These are phyloP conservation scores for Suzukiozyma palmioleophila DNA, from an alignment of 1,139 yeast genomes.

Conservation along the genomic window DNA sequence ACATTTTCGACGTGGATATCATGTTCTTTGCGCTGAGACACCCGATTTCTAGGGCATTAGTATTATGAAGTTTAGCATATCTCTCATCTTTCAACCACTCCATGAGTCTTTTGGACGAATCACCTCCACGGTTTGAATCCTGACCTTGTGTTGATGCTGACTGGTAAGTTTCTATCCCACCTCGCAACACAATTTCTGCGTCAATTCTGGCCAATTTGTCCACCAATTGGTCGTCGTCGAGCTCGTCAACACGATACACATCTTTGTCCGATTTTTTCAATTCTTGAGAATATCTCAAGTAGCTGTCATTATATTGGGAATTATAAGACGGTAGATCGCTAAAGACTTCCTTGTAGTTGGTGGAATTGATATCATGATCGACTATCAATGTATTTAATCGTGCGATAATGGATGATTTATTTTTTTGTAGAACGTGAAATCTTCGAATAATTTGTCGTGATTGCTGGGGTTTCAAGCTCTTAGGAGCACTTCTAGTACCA, in stretches of 20 bases:
- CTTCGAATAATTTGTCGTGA: slow-evolving; percentile 66
- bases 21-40: slow-evolving; percentile 64
- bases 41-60: slow-evolving; percentile 74
- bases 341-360: slow-evolving; percentile 19
- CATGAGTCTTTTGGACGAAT: slow-evolving; percentile 71
- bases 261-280: slow-evolving; percentile 11
- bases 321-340: slow-evolving; percentile 2
- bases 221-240: slow-evolving; percentile 14
- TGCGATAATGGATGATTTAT: slow-evolving; percentile 34
- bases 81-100: slow-evolving; percentile 51
- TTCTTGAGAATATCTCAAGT: slow-evolving; percentile 4
- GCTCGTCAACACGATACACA: slow-evolving; percentile 19
- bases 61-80: slow-evolving; percentile 12
- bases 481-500: slow-evolving; percentile 15
- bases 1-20: slow-evolving; percentile 56
- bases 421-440: slow-evolving; percentile 59
- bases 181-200: slow-evolving; percentile 54
- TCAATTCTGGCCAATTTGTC: slow-evolving; percentile 49
- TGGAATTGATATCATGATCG: slow-evolving; percentile 11
- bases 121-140: slow-evolving; percentile 75
- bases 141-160: slow-evolving; percentile 89
- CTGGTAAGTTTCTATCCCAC: slow-evolving; percentile 75
- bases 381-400: slow-evolving; percentile 16
- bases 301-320: slow-evolving; percentile 4
- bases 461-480: slow-evolving; percentile 56